Evolutionary conservation across 495 filamentous ascomycete species (phyloP), one percentile per base, ranked within the genome.

Genomic region (Amniculicola lignicola): DNA sequence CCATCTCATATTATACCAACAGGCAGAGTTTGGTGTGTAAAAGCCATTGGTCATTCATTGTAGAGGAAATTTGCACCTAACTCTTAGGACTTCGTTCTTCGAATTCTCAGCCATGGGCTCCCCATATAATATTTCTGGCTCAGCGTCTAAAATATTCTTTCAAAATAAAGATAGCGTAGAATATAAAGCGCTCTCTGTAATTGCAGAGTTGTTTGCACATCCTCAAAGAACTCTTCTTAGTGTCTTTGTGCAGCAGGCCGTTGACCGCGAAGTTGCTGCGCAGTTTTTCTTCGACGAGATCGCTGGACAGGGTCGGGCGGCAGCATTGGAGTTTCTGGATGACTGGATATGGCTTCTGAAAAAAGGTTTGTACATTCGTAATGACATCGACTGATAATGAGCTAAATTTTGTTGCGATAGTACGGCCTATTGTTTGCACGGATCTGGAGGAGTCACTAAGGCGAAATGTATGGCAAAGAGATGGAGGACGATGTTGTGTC

Each of bases 401-500:
- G 25, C 53, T 50, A 33, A 57, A 7, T 22, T 41, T 39, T 40
- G 1, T 31, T n/a, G n/a, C 31, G 4, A 49, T 41, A 57, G 53
- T 57, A 49, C 53, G 53, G 25, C 43, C 53, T 50, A 21, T 57
- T 49, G 29, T 50, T 42, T 38, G 53, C 43, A 27, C 28, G 11
- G 23, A 57, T 25, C 18, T 49, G 33, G 28, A 50, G 28, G 33
- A 27, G 28, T 10, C 36, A 28, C 19, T 41, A 29, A 57, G 24
- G 33, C 10, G 31, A 49, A 40, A 25, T 7, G 50, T 57, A 49
- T 57, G 43, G 53, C 29, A 50, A 50, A 48, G 53, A 57, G 42
- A 57, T 49, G 44, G 53, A 41, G 53, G 53, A 21, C 53, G 21
- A 41, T 49, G 53, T 25, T 57, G 53, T 54, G 21, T 54, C 40